phyloP scores from a whole-genome alignment of 305 asterid species.

The Plantago coronopus region DNA sequence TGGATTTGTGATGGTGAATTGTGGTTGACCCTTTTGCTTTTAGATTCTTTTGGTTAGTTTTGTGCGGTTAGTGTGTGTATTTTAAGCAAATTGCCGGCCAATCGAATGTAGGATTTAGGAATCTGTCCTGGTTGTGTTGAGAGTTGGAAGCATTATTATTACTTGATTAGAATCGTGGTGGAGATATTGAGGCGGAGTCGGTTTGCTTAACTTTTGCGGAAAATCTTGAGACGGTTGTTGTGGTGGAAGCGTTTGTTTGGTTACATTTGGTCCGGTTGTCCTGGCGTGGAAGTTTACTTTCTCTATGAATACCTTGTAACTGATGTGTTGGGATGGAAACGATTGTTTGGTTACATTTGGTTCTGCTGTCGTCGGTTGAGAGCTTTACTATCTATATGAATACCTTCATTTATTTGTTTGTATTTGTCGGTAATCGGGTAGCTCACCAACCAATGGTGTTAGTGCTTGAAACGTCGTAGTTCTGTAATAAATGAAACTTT shows the following conservation, averaged over 20 bases:
- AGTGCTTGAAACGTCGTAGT: neutral
- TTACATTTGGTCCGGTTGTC: neutral
- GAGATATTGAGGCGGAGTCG: constrained; percentile 9
- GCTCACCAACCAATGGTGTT: neutral
- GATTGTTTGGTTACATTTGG: neutral
- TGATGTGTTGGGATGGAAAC: neutral
- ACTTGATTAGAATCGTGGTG: neutral
- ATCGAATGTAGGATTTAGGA: neutral
- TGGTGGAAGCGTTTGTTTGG: constrained; percentile 1
- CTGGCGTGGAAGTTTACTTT: constrained; percentile 4
- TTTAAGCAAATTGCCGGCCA: no score
- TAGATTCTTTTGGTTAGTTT: constrained; percentile 1
- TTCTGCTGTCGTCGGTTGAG: neutral
- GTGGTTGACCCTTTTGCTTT: constrained; percentile 7
- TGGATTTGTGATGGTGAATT: constrained; percentile 11
- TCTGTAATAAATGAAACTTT: constrained; percentile 15
- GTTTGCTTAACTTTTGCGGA: neutral
- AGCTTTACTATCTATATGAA: neutral
- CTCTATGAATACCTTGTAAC: neutral
- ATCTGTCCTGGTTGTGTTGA: constrained; percentile 1
- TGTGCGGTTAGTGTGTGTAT: neutral
- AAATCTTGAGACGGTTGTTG: neutral
- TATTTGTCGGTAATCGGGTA: neutral
- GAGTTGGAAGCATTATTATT: neutral
- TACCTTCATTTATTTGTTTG: neutral